Percentiles rank a stretch among this genome's conserved stretches.
phyloP scores from a whole-genome alignment of 2,329 filamentous ascomycete genomes.

The Colletotrichum chlorophyti region DNA sequence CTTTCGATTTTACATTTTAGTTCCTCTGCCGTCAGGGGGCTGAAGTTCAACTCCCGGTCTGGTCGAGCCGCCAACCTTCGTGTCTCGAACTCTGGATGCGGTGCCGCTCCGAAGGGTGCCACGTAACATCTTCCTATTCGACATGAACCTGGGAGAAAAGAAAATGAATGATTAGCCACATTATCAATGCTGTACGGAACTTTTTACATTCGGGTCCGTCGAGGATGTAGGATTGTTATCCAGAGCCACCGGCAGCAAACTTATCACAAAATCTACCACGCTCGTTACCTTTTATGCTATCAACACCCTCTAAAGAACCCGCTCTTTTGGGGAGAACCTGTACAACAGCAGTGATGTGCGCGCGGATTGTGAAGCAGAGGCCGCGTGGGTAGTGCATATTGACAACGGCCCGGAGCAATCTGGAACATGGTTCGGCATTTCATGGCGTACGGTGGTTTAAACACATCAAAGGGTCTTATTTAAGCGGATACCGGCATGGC shows the following conservation, averaged over 20 bases:
- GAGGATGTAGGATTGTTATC: conserved; percentile 2
- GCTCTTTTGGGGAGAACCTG: background rate
- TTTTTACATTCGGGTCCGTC: conserved; percentile 4
- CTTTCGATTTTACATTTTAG: background rate
- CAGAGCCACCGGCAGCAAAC: conserved; percentile 1
- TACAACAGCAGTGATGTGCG: conserved; percentile 27
- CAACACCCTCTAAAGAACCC: background rate
- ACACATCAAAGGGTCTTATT: no score
- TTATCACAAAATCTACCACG: conserved; percentile 24
- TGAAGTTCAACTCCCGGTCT: conserved; percentile 16
- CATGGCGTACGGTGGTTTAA: no score
- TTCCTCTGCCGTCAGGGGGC: conserved; percentile 5
- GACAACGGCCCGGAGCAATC: no score
- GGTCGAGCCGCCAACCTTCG: background rate
- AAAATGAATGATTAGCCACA: no score
- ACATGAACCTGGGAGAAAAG: no score
- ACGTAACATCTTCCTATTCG: no score
- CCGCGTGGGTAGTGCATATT: no score
- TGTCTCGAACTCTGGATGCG: background rate
- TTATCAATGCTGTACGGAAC: conserved; percentile 11
- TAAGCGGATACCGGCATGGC: no score
- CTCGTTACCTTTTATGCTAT: conserved; percentile 21
- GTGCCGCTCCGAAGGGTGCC: no score
- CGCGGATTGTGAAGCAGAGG: no score
- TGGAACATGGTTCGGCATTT: no score